A percentile compares a stretch with the other conserved stretches of the same genome.
phyloP scores from a whole-genome alignment of 1,284 basidiomycete genomes.

The Tetrapyrgos nigripes region DNA sequence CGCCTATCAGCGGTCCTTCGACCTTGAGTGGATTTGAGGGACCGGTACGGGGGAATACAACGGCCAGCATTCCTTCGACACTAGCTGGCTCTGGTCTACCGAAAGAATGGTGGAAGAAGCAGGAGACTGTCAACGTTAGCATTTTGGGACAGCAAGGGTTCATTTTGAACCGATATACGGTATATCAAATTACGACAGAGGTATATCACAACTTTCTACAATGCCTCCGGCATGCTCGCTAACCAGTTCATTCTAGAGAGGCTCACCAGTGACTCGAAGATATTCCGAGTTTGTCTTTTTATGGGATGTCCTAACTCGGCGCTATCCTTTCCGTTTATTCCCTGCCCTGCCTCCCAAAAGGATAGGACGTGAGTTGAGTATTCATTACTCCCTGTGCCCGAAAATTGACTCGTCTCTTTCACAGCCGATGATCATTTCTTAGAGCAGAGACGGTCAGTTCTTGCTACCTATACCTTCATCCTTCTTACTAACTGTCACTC shows the following conservation, averaged over 20 bases:
- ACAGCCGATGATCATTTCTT: slow-evolving; percentile 87
- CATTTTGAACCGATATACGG: slow-evolving; percentile 81
- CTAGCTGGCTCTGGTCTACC: slow-evolving; percentile 76
- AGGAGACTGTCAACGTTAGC: slow-evolving; percentile 74
- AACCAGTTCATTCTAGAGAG: slow-evolving; percentile 49
- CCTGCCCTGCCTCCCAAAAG: slow-evolving; percentile 91
- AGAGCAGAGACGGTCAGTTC: slow-evolving; percentile 78
- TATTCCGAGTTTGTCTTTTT: slow-evolving; percentile 94
- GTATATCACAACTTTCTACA: slow-evolving; percentile 45
- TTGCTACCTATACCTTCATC: background rate
- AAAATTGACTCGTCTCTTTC: slow-evolving; percentile 8
- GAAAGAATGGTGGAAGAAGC: slow-evolving; percentile 83
- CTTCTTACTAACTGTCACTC: slow-evolving; percentile 7
- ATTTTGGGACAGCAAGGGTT: slow-evolving; percentile 88
- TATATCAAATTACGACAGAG: slow-evolving; percentile 83
- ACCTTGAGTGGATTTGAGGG: slow-evolving; percentile 31
- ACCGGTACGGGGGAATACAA: slow-evolving; percentile 36
- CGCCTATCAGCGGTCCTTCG: too few relatives aligned
- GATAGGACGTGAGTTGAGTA: slow-evolving; percentile 73
- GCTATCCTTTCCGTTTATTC: slow-evolving; percentile 92
- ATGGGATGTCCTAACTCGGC: slow-evolving; percentile 79
- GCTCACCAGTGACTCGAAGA: slow-evolving; percentile 69
- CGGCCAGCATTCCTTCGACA: slow-evolving; percentile 60
- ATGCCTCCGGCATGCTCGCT: slow-evolving; percentile 10
- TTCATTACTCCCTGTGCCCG: slow-evolving; percentile 2